A percentile compares a stretch with the other conserved stretches of the same genome.
phyloP scores from a whole-genome alignment of 208 protist species.

The Strigomonas culicis region DNA sequence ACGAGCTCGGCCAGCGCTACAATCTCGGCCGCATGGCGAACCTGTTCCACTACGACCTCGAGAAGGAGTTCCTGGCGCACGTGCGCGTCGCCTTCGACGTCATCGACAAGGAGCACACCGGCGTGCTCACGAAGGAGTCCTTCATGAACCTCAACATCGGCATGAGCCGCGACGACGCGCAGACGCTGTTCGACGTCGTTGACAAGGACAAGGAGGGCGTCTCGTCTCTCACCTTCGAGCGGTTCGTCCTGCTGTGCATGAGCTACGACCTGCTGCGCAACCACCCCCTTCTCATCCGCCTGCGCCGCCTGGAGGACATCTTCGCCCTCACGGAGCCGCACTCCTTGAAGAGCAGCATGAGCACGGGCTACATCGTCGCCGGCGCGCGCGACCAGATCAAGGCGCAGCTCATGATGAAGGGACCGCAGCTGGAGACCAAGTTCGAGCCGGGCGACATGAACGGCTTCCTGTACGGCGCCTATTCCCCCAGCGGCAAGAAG shows the following conservation, averaged over 20 bases:
- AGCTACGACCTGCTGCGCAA: constrained; percentile 81
- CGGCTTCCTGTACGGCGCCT: constrained; percentile 78
- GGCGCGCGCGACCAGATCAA: constrained; percentile 70
- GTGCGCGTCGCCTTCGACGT: constrained; percentile 78
- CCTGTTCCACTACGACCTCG: constrained; percentile 84
- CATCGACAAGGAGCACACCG: constrained; percentile 76
- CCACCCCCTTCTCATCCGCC: constrained; percentile 66
- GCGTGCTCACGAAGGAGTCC: constrained; percentile 72
- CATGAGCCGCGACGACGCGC: constrained; percentile 57
- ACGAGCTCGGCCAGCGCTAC: constrained; percentile 78
- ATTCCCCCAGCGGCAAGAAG: constrained; percentile 38
- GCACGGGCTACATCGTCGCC: constrained; percentile 82
- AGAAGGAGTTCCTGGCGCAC: constrained; percentile 72
- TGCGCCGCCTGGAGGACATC: constrained; percentile 69
- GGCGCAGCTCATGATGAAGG: constrained; percentile 53
- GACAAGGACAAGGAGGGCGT: constrained; percentile 44
- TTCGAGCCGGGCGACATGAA: constrained; percentile 55
- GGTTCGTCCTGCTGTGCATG: constrained; percentile 72
- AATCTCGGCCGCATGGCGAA: constrained; percentile 67
- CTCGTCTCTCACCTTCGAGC: constrained; percentile 67
- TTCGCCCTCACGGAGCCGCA: constrained; percentile 72
- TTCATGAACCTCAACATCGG: constrained; percentile 63
- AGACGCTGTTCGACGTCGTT: constrained; percentile 57
- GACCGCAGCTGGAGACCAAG: constrained; percentile 43
- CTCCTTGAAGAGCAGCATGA: constrained; percentile 50